Conservation (phyloP, 495 filamentous ascomycete species). For the Beverwykella pulmonaria region DNA sequence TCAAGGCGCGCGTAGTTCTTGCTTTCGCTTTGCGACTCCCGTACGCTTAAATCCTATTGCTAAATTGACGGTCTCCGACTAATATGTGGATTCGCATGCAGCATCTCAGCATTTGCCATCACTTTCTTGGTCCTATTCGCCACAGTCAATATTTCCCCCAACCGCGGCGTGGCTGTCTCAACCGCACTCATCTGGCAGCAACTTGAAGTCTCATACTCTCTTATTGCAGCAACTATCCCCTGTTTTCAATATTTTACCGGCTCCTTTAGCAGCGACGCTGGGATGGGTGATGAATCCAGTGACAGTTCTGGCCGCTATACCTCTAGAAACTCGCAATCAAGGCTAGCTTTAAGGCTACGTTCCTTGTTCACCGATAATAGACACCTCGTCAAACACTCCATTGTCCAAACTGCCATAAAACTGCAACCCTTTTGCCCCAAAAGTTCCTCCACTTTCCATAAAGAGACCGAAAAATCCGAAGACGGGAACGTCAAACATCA, state of each 20-base stretch:
- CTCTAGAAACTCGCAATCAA: neutral
- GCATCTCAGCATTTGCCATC: conserved; percentile 1
- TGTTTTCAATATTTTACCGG: conserved; percentile 30
- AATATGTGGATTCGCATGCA: neutral
- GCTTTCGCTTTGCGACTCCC: conserved; percentile 32
- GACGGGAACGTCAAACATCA: neutral
- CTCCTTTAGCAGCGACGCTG: conserved; percentile 10
- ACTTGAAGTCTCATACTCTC: conserved; percentile 14
- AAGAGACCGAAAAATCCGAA: neutral
- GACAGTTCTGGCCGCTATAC: neutral
- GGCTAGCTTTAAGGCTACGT: neutral
- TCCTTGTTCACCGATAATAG: neutral
- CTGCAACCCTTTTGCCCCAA: neutral
- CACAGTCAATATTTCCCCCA: neutral
- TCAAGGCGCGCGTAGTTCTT: conserved; percentile 26
- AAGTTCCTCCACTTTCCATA: neutral
- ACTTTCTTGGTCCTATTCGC: conserved; percentile 10
- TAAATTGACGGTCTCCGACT: too few species aligned
- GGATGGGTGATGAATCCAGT: neutral
- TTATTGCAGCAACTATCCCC: conserved; percentile 36
- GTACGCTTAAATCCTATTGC: conserved; percentile 5
- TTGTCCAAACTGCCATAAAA: neutral
- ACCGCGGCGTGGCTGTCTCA: conserved; percentile 11
- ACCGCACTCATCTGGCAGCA: conserved; percentile 14
- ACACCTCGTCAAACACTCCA: neutral